phyloP scores from a whole-genome alignment of 805 yeast genomes.

The Pichia membranifaciens region DNA sequence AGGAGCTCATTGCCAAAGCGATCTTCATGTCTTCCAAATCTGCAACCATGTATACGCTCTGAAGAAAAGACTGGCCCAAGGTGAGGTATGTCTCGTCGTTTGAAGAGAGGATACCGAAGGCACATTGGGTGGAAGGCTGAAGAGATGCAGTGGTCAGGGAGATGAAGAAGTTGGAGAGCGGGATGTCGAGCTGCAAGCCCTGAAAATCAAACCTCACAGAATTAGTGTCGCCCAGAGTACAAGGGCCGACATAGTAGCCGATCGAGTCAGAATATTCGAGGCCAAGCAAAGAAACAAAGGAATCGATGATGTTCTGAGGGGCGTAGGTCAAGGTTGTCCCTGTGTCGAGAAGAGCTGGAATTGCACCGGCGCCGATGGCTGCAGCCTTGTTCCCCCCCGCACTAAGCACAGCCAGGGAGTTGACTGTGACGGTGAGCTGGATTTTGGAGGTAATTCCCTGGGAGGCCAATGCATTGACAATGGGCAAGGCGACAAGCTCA shows the following conservation, averaged over 20 bases:
- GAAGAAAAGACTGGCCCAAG: slow-evolving; percentile 50
- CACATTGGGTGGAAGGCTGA: slow-evolving; percentile 33
- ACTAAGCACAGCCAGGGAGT: slow-evolving; percentile 27
- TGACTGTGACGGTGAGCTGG: slow-evolving; percentile 45
- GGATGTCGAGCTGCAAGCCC: slow-evolving; percentile 50
- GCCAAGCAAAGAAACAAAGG: slow-evolving; percentile 29
- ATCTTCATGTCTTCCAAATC: slow-evolving; percentile 44
- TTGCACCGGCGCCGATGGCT: slow-evolving; percentile 24
- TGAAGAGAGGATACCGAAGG: slow-evolving; percentile 35
- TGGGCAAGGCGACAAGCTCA: slow-evolving; percentile 41
- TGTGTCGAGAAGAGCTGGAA: slow-evolving; percentile 47
- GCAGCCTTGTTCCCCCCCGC: slow-evolving; percentile 8
- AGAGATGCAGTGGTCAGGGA: slow-evolving; percentile 16
- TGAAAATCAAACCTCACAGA: slow-evolving; percentile 47
- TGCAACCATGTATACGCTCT: slow-evolving; percentile 48
- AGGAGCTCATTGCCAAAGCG: slow-evolving; percentile 42
- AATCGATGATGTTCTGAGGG: slow-evolving; percentile 31
- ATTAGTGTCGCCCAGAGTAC: slow-evolving; percentile 30
- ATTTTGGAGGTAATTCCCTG: slow-evolving; percentile 35
- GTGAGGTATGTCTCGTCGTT: slow-evolving; percentile 30
- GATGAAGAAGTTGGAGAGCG: slow-evolving; percentile 32
- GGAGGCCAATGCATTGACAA: slow-evolving; percentile 38
- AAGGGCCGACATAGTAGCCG: slow-evolving; percentile 44
- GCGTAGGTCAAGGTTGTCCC: slow-evolving; percentile 50
- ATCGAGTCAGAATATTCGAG: slow-evolving; percentile 37